Evolutionary conservation across 2,329 filamentous ascomycete species (phyloP).

Genomic region (Aspergillus oerlinghausenensis): DNA sequence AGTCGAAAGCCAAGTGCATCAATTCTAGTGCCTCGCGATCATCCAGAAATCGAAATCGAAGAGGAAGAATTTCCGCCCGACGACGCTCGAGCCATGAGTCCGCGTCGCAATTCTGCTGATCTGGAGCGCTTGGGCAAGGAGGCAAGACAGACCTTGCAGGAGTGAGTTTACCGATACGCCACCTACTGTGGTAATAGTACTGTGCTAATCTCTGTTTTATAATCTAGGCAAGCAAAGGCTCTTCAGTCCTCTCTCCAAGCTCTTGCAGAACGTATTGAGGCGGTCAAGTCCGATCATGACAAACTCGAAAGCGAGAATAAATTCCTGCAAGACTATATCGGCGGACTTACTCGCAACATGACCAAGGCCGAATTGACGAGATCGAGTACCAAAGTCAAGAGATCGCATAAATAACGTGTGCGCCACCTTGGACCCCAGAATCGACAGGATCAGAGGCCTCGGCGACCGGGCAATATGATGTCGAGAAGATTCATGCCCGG

Average conservation of each 20-base stretch:
- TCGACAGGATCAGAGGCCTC: conserved; percentile 6
- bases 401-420: conserved; percentile 33
- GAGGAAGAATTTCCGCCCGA: conserved; percentile 76
- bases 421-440: not conserved
- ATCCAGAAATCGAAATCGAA: conserved; percentile 65
- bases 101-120: conserved; percentile 82
- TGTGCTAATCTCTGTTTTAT: not conserved
- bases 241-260: conserved; percentile 85
- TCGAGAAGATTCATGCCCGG: not conserved
- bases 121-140: conserved; percentile 82
- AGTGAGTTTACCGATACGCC: conserved; percentile 42
- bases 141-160: conserved; percentile 62
- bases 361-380: conserved; percentile 53
- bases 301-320: conserved; percentile 96
- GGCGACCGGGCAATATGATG: not conserved
- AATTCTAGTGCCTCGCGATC: conserved; percentile 75
- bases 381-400: conserved; percentile 50
- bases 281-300: conserved; percentile 89
- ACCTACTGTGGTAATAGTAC: not conserved
- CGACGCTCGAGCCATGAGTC: conserved; percentile 92
- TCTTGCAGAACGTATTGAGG: conserved; percentile 90
- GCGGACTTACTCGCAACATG: conserved; percentile 79
- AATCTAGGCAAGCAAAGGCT: conserved; percentile 71
- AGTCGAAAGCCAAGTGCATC: conserved; percentile 77
- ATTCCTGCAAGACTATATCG: conserved; percentile 96